Base-by-base conservation (phyloP, 352 stramenopile genomes). In the Phytophthora agathidicida region DNA sequence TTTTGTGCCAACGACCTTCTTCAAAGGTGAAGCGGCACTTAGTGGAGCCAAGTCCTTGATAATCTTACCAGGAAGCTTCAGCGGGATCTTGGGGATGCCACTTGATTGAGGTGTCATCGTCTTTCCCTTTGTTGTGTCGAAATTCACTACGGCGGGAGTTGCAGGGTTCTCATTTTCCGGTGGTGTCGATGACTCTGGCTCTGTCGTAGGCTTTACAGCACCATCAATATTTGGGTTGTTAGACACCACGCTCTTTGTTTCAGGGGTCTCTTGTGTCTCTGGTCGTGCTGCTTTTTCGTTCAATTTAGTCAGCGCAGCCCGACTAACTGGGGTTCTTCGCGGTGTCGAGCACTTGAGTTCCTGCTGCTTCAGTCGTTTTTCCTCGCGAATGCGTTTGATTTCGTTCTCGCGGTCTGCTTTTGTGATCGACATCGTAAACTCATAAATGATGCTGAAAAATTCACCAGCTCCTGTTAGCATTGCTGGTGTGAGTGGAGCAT, bases 371-470 rank as follows among this genome's bases (percentile, higher is more conserved):
- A 71, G 50, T 19, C 69, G 69, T 1, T 82, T 77, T 56, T 93
- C 83, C 22, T 89, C 80, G 5, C 80, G 77, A 30, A 93, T 67
- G 1, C 83, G 67, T 55, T 86, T 86, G 33, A 89, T 27, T 38
- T 93, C 83, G 27, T 93, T 93, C 53, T 91, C 83, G 2, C 83
- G 83, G 27, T 91, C 83, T 0, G 79, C 80, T 65, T 91, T 93
- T 37, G 54, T 85, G 2, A 93, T 59, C 10, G 79, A 77, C n/a
- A 88, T 75, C n/a, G 75, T 90, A 38, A 93, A 93, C 32, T 93
- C 83, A 52, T 93, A 89, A 38, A 93, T 80, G 1, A 65, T 82
- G 28, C 48, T 77, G 52, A 93, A 90, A 56, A 93, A 91, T 47
- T 86, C 79, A 0, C 73, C 65, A 4, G 81, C 80, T 3, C 77